Percentiles rank a stretch among this genome's conserved stretches.
Conservation (phyloP, 1,284 basidiomycete species). For the Chiua sp. region DNA sequence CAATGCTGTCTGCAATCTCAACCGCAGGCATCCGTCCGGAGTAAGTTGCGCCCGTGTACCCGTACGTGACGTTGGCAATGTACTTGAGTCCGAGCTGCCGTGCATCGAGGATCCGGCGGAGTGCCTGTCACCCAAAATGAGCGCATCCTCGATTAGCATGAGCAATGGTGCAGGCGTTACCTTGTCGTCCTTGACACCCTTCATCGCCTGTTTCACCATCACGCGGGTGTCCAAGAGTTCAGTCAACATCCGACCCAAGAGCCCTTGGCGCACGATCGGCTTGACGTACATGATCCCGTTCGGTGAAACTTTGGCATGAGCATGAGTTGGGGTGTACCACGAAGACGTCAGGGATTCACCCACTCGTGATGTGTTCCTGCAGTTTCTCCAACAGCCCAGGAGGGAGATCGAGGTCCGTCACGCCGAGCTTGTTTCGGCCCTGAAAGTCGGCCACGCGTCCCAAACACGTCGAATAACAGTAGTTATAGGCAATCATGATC, state of each 20-base stretch:
- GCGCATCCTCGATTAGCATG: not conserved
- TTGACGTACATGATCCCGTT: conserved; percentile 97
- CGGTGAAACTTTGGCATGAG: conserved; percentile 71
- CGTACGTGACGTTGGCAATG: conserved; percentile 91
- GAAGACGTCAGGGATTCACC: conserved; percentile 23
- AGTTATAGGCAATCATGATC: conserved; percentile 98
- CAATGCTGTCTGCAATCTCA: conserved; percentile 98
- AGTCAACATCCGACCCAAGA: conserved; percentile 90
- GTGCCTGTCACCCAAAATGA: conserved; percentile 52
- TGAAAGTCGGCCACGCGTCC: conserved; percentile 87
- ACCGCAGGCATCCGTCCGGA: conserved; percentile 99
- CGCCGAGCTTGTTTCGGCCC: conserved; percentile 88
- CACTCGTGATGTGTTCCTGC: conserved; percentile 78
- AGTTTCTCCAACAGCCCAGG: conserved; percentile 73
- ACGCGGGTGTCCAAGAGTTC: conserved; percentile 96
- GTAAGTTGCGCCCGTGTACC: conserved; percentile 92
- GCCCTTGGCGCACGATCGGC: conserved; percentile 80
- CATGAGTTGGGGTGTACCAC: conserved; percentile 4
- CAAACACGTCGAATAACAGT: conserved; percentile 97
- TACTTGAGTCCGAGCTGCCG: conserved; percentile 90
- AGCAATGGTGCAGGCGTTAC: conserved; percentile 40
- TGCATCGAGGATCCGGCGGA: conserved; percentile 81
- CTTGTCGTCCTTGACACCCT: conserved; percentile 76
- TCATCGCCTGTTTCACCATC: conserved; percentile 98
- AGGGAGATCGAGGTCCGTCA: conserved; percentile 76